Percentiles rank a stretch among this genome's conserved stretches.
phyloP scores from a whole-genome alignment of 2,329 filamentous ascomycete genomes.

The Fusarium penzigii region DNA sequence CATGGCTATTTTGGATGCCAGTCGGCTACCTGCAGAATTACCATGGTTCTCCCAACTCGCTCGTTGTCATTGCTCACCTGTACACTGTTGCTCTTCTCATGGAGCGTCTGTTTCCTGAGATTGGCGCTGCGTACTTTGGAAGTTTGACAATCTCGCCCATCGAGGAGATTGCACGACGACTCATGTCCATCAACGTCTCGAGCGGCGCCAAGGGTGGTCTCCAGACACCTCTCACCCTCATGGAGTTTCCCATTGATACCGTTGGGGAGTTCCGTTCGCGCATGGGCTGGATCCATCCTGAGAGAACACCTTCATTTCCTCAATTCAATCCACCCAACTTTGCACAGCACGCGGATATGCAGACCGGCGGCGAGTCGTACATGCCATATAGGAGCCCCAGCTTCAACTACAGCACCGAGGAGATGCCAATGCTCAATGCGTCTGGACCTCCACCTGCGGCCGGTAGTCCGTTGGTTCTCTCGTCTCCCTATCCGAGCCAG shows the following conservation, averaged over 20 bases:
- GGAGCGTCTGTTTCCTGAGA: slow-evolving; percentile 88
- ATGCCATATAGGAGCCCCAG: slow-evolving; percentile 57
- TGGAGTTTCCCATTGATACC: slow-evolving; percentile 72
- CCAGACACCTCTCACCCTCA: slow-evolving; percentile 64
- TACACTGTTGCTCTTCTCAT: slow-evolving; percentile 86
- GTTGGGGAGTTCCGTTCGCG: slow-evolving; percentile 68
- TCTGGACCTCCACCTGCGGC: slow-evolving; percentile 45
- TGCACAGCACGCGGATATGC: slow-evolving; percentile 48
- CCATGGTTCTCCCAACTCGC: slow-evolving; percentile 71
- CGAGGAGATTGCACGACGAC: slow-evolving; percentile 79
- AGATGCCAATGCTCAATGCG: slow-evolving; percentile 56
- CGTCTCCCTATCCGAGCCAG: slow-evolving; percentile 54
- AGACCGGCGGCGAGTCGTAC: slow-evolving; percentile 45
- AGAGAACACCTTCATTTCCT: slow-evolving; percentile 60
- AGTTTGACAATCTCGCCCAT: slow-evolving; percentile 78
- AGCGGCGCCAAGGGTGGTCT: slow-evolving; percentile 57
- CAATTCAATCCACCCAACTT: slow-evolving; percentile 60
- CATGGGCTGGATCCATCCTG: slow-evolving; percentile 66
- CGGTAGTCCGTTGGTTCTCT: slow-evolving; percentile 56
- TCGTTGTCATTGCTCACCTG: slow-evolving; percentile 86
- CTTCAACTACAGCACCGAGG: slow-evolving; percentile 66
- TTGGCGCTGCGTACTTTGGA: slow-evolving; percentile 86
- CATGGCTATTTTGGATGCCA: slow-evolving; percentile 96
- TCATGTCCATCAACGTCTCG: slow-evolving; percentile 67
- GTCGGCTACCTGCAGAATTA: slow-evolving; percentile 79